Evolutionary conservation across 352 stramenopile genomes (phyloP).

Genomic region (Pythium dissotocum): DNA sequence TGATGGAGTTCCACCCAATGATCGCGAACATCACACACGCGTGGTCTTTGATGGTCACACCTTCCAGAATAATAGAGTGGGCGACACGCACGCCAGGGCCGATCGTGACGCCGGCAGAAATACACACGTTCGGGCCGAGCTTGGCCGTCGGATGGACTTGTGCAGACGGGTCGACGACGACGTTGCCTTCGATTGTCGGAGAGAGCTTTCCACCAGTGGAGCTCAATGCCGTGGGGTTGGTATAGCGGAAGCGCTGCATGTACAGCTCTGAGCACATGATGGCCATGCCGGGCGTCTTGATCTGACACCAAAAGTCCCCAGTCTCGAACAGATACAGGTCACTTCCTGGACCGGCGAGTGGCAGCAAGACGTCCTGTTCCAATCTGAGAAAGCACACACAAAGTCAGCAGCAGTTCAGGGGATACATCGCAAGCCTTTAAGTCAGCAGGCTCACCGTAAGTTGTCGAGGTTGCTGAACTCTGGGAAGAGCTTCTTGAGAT

Average conservation of each 20-base stretch:
- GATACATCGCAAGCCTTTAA: slow-evolving; percentile 2
- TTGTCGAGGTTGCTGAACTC: slow-evolving; percentile 88
- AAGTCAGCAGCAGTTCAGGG: slow-evolving; percentile 12
- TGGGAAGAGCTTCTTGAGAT: slow-evolving; percentile 86
- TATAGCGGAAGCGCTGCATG: slow-evolving; percentile 91
- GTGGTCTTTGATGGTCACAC: slow-evolving; percentile 87
- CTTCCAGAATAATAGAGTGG: slow-evolving; percentile 88
- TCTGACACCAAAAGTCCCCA: slow-evolving; percentile 90
- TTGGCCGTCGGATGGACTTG: slow-evolving; percentile 86
- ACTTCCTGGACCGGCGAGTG: slow-evolving; percentile 68
- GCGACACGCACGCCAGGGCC: slow-evolving; percentile 77
- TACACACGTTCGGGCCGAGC: slow-evolving; percentile 84
- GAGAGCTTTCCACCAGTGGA: slow-evolving; percentile 79
- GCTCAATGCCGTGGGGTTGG: slow-evolving; percentile 81
- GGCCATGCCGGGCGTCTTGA: slow-evolving; percentile 89
- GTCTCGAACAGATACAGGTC: slow-evolving; percentile 78
- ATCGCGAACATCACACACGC: slow-evolving; percentile 86
- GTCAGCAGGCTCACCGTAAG: slow-evolving; percentile 44
- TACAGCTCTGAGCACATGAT: slow-evolving; percentile 91
- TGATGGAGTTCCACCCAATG: slow-evolving; percentile 89
- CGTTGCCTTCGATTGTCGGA: slow-evolving; percentile 86
- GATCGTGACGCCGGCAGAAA: slow-evolving; percentile 83
- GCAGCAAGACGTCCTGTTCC: slow-evolving; percentile 86
- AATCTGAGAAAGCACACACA: slow-evolving; percentile 37
- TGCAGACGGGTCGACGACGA: slow-evolving; percentile 77